Evolutionary conservation across 2,329 filamentous ascomycete genomes (phyloP).

Genomic region (Aureobasidium sp.): DNA sequence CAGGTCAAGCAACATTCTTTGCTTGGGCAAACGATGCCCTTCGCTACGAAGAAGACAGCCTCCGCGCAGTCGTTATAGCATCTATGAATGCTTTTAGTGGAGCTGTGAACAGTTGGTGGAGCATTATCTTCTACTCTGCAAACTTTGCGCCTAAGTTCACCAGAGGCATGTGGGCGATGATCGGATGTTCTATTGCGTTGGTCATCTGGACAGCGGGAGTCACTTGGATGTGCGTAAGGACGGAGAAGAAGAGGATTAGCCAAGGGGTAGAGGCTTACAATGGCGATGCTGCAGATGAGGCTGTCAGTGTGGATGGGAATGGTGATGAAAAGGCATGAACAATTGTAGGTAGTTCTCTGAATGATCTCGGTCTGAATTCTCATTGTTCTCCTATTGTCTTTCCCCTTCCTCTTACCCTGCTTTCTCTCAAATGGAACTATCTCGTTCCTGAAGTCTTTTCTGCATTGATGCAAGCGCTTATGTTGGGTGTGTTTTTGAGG

Average conservation of each 20-base stretch:
- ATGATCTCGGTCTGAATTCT: no score
- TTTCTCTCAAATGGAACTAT: no score
- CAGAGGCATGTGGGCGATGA: conserved; percentile 69
- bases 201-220: conserved; percentile 53
- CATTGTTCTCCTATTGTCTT: no score
- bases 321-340: background rate
- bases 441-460: no score
- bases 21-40: conserved; percentile 69
- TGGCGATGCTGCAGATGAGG: background rate
- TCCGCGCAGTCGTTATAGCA: conserved; percentile 60
- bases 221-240: conserved; percentile 39
- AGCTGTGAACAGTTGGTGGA: conserved; percentile 67
- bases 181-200: conserved; percentile 54
- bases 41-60: conserved; percentile 55
- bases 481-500: no score
- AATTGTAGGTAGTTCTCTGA: no score
- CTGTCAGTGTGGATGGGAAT: background rate
- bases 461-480: no score
- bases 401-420: no score
- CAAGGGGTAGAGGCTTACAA: background rate
- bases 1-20: conserved; percentile 61
- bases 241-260: conserved; percentile 29
- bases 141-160: conserved; percentile 60
- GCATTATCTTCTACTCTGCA: conserved; percentile 62
- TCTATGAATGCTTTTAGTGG: conserved; percentile 66